Evolutionary conservation across 176 grass and related monocot genomes (phyloP).

Genomic region (Aegilops umbellulata): DNA sequence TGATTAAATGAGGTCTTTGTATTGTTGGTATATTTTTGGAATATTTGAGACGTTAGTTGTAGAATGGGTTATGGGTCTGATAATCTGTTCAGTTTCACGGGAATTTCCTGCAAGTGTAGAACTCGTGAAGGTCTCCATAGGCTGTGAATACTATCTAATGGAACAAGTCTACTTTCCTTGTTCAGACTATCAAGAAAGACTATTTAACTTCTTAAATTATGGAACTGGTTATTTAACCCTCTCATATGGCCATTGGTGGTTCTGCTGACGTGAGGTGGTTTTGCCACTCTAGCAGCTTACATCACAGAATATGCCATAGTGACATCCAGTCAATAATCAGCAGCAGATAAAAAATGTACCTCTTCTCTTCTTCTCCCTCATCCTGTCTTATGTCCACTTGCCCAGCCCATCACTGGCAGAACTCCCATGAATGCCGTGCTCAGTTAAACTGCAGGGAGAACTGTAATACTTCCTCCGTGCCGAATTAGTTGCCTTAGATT

Average conservation of each 20-base stretch:
- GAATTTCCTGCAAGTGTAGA: background rate
- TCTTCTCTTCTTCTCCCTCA: background rate
- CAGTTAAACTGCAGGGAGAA: background rate
- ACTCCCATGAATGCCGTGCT: background rate
- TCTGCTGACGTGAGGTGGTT: background rate
- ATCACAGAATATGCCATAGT: background rate
- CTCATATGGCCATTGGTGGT: background rate
- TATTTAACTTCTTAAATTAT: background rate
- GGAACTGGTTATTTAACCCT: background rate
- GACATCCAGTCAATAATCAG: background rate
- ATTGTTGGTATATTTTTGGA: background rate
- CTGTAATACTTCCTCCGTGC: background rate
- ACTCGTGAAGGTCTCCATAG: background rate
- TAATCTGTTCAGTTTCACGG: background rate
- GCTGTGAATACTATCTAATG: background rate
- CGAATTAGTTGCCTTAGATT: too few relatives aligned
- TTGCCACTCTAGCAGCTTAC: conserved; percentile 8
- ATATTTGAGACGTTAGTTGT: background rate
- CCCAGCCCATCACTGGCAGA: background rate
- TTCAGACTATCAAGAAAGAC: background rate
- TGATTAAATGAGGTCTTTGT: conserved; percentile 3
- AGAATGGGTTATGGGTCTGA: background rate
- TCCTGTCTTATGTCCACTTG: background rate
- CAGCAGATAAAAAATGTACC: background rate
- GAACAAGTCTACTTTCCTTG: background rate